phyloP scores from a whole-genome alignment of 1,284 basidiomycete species.

The Malassezia equina region DNA sequence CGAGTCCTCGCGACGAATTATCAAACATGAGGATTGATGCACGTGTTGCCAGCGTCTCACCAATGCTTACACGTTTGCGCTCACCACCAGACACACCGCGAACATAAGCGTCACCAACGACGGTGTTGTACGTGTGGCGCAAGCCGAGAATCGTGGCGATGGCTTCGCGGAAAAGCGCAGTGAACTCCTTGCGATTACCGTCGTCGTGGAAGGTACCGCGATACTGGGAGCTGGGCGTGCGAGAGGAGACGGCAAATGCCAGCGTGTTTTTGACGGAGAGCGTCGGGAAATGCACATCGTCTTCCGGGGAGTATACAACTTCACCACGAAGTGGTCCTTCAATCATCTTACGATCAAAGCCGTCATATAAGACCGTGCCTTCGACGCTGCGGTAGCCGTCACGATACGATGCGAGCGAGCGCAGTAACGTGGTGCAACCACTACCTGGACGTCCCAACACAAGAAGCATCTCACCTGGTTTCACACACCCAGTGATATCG shows the following conservation, averaged over 20 bases:
- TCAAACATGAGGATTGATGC: slow-evolving; percentile 36
- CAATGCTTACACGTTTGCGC: slow-evolving; percentile 35
- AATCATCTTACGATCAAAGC: slow-evolving; percentile 30
- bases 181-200: slow-evolving; percentile 18
- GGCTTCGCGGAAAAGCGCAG: slow-evolving; percentile 25
- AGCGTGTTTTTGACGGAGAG: slow-evolving; percentile 32
- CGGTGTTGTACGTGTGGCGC: slow-evolving; percentile 37
- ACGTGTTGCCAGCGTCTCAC: slow-evolving; percentile 47
- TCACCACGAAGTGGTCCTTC: slow-evolving; percentile 28
- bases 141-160: slow-evolving; percentile 35
- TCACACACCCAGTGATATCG: slow-evolving; percentile 30
- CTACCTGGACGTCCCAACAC: slow-evolving; percentile 39
- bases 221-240: slow-evolving; percentile 26
- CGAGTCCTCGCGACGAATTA: slow-evolving; percentile 39
- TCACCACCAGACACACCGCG: slow-evolving; percentile 51
- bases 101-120: slow-evolving; percentile 46
- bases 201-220: slow-evolving; percentile 19
- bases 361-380: slow-evolving; percentile 28
- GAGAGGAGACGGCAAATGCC: slow-evolving; percentile 32
- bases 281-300: slow-evolving; percentile 33
- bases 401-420: slow-evolving; percentile 35
- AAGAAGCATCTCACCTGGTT: slow-evolving; percentile 42
- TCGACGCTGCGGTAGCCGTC: slow-evolving; percentile 35
- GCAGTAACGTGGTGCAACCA: slow-evolving; percentile 38
- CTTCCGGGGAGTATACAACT: slow-evolving; percentile 31